Conservation (phyloP, 345 rosid genomes). For the Eucalyptus erythrocorys region DNA sequence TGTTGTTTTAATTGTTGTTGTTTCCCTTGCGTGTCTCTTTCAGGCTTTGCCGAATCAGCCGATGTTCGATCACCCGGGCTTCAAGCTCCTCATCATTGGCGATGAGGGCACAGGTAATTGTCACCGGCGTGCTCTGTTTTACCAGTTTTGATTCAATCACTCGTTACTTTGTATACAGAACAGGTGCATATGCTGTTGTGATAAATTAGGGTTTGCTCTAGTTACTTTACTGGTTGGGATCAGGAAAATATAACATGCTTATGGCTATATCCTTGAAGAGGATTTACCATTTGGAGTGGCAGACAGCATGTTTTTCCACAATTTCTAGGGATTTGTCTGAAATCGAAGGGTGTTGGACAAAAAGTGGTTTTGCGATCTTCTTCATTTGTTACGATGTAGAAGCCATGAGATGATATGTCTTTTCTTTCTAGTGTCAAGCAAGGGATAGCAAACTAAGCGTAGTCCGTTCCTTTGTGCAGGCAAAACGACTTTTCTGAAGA, state of each 20-base stretch:
- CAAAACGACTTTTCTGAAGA: constrained; percentile 82
- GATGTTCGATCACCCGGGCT: constrained; percentile 78
- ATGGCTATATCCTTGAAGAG: background rate
- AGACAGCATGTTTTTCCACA: background rate
- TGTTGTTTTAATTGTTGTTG: background rate
- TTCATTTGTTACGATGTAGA: background rate
- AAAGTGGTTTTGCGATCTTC: background rate
- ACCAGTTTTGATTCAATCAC: background rate
- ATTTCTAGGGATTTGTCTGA: background rate
- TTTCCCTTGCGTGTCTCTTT: background rate
- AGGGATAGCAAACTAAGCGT: background rate
- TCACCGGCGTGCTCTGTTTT: background rate
- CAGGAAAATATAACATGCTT: background rate
- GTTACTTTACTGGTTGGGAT: background rate
- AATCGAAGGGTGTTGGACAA: background rate
- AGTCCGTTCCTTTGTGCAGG: constrained; percentile 18
- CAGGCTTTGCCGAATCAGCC: constrained; percentile 84
- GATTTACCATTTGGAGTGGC: background rate
- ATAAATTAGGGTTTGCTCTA: background rate
- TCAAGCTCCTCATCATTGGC: constrained; percentile 96
- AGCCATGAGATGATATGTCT: background rate
- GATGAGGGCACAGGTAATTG: constrained; percentile 89
- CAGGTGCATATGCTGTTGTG: background rate
- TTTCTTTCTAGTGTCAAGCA: background rate
- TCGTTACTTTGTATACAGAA: background rate